These are phyloP conservation scores for Colletotrichum cordylinicola DNA, from an alignment of 2,329 filamentous ascomycete genomes.

Conservation along the genomic window DNA sequence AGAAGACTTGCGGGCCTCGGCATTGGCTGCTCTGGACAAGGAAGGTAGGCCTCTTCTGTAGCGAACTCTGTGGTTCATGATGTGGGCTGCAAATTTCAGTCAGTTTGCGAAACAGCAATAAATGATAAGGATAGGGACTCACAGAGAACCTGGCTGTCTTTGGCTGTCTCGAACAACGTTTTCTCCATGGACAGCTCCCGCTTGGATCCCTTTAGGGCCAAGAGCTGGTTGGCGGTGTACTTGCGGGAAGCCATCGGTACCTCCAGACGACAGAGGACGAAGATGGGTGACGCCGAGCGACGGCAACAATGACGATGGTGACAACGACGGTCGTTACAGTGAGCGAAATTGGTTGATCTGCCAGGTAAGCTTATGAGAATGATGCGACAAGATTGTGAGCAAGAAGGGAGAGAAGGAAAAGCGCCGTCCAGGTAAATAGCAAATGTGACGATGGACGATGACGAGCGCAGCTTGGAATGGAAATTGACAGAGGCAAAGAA, in stretches of 20 bases:
- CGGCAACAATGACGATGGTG: neutral
- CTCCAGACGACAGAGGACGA: neutral
- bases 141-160: neutral
- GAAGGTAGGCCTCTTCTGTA: neutral
- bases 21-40: neutral
- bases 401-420: neutral
- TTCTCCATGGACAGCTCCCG: neutral
- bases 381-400: neutral
- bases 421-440: neutral
- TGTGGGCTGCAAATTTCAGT: constrained; percentile 6
- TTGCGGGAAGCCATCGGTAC: constrained; percentile 1
- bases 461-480: neutral
- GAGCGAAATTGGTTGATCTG: neutral
- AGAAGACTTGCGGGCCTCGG: constrained; percentile 9
- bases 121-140: neutral
- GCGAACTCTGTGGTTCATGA: neutral
- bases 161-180: constrained; percentile 3
- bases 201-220: constrained; percentile 9
- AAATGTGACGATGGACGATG: neutral
- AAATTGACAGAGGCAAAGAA: neutral
- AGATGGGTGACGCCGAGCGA: neutral
- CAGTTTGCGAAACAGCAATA: neutral
- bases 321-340: neutral
- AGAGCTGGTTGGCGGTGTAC: constrained; percentile 13
- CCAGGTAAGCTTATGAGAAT: neutral